These are phyloP conservation scores for Kockovaella imperatae DNA, from an alignment of 768 basidiomycete genomes.

Conservation along the genomic window DNA sequence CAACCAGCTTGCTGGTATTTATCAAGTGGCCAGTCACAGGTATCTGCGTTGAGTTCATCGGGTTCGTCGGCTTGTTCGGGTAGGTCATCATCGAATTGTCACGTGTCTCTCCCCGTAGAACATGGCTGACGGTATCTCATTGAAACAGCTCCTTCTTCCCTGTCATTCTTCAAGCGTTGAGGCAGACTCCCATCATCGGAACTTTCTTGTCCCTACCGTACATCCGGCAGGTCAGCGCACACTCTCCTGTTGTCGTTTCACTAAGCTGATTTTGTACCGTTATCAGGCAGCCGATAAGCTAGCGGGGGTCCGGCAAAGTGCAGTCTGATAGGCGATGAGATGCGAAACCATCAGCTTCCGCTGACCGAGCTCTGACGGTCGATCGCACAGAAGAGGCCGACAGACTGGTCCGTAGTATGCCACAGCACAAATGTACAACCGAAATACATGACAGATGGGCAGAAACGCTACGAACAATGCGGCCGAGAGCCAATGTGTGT, in stretches of 20 bases:
- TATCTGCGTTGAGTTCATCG: constrained; percentile 87
- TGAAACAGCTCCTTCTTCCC: constrained; percentile 89
- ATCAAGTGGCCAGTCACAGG: constrained; percentile 91
- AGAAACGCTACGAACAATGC: no score
- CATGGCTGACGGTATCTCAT: neutral
- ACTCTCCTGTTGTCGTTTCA: neutral
- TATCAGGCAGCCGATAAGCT: constrained; percentile 66
- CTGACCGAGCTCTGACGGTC: no score
- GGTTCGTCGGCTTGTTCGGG: constrained; percentile 97
- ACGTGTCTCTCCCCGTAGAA: neutral
- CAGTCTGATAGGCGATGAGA: no score
- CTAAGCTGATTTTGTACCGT: constrained; percentile 5
- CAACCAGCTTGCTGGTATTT: constrained; percentile 73
- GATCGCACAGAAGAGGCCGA: no score
- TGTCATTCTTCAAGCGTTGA: constrained; percentile 90
- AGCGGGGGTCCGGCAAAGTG: constrained; percentile 62
- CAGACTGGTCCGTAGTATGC: no score
- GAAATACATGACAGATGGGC: no score
- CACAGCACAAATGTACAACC: no score
- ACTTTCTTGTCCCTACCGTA: constrained; percentile 78
- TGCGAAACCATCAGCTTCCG: no score
- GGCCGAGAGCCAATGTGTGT: no score
- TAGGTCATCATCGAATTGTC: constrained; percentile 46
- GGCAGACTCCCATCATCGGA: constrained; percentile 88
- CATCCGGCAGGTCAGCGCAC: constrained; percentile 50